Conservation (phyloP, 2,329 filamentous ascomycete genomes). For the Alternaria rosae region DNA sequence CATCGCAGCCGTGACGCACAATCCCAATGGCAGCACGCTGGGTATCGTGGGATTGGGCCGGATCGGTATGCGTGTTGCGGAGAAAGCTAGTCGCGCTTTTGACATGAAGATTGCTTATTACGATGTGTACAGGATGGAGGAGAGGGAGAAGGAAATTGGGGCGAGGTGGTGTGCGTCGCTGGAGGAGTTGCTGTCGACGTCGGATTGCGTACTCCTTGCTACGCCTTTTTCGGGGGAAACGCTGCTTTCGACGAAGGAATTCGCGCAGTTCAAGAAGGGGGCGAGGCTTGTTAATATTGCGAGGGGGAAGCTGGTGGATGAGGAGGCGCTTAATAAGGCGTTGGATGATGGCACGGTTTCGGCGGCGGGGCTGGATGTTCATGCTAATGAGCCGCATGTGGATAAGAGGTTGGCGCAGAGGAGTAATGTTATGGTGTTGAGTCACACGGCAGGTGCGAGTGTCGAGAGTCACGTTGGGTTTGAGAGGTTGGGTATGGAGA, state of each 20-base stretch:
- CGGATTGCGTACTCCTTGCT: slow-evolving; percentile 70
- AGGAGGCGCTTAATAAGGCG: slow-evolving; percentile 67
- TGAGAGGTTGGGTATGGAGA: slow-evolving; percentile 71
- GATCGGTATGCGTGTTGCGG: slow-evolving; percentile 59
- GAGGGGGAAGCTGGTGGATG: slow-evolving; percentile 69
- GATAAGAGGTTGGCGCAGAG: slow-evolving; percentile 56
- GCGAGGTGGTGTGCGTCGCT: slow-evolving; percentile 63
- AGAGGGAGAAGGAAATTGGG: slow-evolving; percentile 57
- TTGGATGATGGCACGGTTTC: slow-evolving; percentile 61
- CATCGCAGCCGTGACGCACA: slow-evolving; percentile 67
- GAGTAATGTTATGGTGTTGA: slow-evolving; percentile 65
- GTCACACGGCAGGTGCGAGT: slow-evolving; percentile 72
- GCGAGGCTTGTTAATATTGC: slow-evolving; percentile 71
- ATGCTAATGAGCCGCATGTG: slow-evolving; percentile 66
- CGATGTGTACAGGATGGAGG: slow-evolving; percentile 62
- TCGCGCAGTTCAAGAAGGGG: slow-evolving; percentile 63
- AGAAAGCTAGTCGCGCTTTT: slow-evolving; percentile 65
- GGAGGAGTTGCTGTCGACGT: slow-evolving; percentile 58
- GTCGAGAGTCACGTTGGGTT: slow-evolving; percentile 72
- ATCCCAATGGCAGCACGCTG: slow-evolving; percentile 67
- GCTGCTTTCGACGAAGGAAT: slow-evolving; percentile 58
- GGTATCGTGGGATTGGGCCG: slow-evolving; percentile 75
- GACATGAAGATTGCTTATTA: slow-evolving; percentile 72
- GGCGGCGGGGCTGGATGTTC: slow-evolving; percentile 69
- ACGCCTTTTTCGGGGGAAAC: slow-evolving; percentile 62